Conservation (phyloP, 2,329 filamentous ascomycete genomes). For the Talaromyces pinophilus region DNA sequence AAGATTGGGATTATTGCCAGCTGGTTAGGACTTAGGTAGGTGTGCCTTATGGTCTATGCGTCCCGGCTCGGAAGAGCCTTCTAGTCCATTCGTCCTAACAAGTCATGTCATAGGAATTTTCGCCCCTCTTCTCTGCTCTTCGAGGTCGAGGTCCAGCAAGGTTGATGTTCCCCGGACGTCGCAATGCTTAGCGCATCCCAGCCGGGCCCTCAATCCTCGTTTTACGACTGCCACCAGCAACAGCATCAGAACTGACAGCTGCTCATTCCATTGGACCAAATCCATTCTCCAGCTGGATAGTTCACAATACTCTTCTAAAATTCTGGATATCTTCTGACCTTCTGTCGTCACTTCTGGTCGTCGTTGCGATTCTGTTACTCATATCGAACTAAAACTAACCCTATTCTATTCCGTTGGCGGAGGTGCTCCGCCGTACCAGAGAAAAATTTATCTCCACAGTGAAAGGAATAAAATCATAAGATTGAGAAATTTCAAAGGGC, state of each 20-base stretch:
- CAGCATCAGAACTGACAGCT: not conserved
- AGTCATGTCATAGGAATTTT: not conserved
- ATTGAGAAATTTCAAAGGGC: not conserved
- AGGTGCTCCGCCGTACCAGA: conserved; percentile 14
- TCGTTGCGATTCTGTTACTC: conserved; percentile 6
- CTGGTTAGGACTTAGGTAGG: not conserved
- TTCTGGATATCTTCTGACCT: not conserved
- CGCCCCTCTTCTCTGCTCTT: not conserved
- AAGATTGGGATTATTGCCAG: not conserved
- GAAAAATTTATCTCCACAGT: conserved; percentile 11
- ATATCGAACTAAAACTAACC: conserved; percentile 4
- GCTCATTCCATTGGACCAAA: conserved; percentile 1
- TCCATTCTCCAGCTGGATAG: not conserved
- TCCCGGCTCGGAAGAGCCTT: not conserved
- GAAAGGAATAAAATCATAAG: not conserved
- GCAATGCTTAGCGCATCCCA: conserved; percentile 14
- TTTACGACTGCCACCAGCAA: not conserved
- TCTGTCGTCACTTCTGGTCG: not conserved
- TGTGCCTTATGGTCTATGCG: not conserved
- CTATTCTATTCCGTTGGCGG: conserved; percentile 16
- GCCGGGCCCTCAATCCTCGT: conserved; percentile 2
- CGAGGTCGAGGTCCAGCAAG: not conserved
- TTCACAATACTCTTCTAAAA: not conserved
- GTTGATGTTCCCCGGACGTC: conserved; percentile 14
- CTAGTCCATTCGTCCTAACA: not conserved